Percentiles rank a stretch among this genome's conserved stretches.
These are phyloP conservation scores for Plasmodium berghei DNA, from an alignment of 169 alveolate genomes.

Conservation along the genomic window DNA sequence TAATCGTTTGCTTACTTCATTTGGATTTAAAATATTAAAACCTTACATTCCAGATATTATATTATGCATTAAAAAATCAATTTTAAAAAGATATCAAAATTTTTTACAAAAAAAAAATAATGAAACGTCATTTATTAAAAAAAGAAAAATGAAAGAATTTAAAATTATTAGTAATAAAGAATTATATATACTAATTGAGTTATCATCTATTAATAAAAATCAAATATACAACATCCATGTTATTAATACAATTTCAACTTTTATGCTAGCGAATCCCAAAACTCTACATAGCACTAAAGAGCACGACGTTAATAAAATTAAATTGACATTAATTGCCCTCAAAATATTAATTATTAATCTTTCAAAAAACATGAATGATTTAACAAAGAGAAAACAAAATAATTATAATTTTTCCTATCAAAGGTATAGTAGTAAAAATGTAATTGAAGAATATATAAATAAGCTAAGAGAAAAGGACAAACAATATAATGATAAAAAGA, in stretches of 20 bases:
- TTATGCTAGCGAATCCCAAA: constrained; percentile 30
- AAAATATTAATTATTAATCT: constrained; percentile 56
- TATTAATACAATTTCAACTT: constrained; percentile 37
- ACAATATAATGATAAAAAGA: neutral
- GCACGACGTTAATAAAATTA: constrained; percentile 31
- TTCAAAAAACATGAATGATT: constrained; percentile 4
- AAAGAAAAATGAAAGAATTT: constrained; percentile 19
- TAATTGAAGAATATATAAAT: neutral
- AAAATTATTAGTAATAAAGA: constrained; percentile 65
- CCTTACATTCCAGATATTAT: constrained; percentile 62
- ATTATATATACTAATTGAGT: constrained; percentile 61
- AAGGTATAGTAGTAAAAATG: neutral
- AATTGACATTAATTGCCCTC: constrained; percentile 45
- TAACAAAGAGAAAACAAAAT: constrained; percentile 16
- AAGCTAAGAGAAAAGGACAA: neutral
- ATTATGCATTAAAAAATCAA: constrained; percentile 31
- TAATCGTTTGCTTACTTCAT: neutral
- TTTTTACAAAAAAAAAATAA: constrained; percentile 6
- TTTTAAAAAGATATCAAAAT: constrained; percentile 38
- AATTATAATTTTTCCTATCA: constrained; percentile 23
- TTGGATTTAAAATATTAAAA: constrained; percentile 48
- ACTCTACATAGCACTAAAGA: constrained; percentile 27
- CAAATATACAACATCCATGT: constrained; percentile 41
- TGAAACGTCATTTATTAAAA: neutral
- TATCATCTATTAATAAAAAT: constrained; percentile 71